Evolutionary conservation across 2,329 filamentous ascomycete genomes (phyloP), one percentile per base, ranked within the genome.

Genomic region (Xenosphaeropsis pyriputrescens): DNA sequence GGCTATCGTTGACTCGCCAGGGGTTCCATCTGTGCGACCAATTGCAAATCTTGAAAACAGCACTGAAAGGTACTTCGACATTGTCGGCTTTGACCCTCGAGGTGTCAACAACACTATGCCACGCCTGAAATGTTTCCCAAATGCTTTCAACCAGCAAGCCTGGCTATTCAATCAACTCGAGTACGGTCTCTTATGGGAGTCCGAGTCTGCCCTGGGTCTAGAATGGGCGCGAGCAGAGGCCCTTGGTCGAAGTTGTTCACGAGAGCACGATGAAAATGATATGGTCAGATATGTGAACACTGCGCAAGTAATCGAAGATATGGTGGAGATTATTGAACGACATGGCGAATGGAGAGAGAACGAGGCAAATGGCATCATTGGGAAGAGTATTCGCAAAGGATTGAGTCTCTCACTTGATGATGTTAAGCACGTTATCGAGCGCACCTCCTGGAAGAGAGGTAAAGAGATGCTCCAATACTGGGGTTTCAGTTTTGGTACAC

Each of bases 31-130:
- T 9, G 8, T 9, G 12, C 22, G 8, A 9, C 8, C 22, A 26
- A 9, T 26, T 11, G 3, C 12, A 26, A 9, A 9, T 9, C 22
- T 11, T 26, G 22, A 9, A 9, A 3, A 26, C 8, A 26, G 22
- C 8, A 9, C 22, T 9, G 22, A 26, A 11, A 26, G 5, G 22
- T 38, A 38, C 16, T 38, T 38, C 19, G 58, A 63, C 38, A 47
- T 66, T 29, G 52, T 67, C 29, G 57, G 60, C 8, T 65, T 65
- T 32, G 63, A 65, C 43, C 63, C 63, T 1, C 56, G 63, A 9
- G 63, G 62, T 55, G 58, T 70, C 14, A 65, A 65, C 7, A 57
- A 61, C 7, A 65, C 67, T 3, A 53, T 62, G 1, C 67, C 67
- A 1, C 50, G 64, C 9, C 50, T 68, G 13, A 61, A 67, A 30